Conservation (phyloP, 169 alveolate species). For the Plasmodium gonderi region DNA sequence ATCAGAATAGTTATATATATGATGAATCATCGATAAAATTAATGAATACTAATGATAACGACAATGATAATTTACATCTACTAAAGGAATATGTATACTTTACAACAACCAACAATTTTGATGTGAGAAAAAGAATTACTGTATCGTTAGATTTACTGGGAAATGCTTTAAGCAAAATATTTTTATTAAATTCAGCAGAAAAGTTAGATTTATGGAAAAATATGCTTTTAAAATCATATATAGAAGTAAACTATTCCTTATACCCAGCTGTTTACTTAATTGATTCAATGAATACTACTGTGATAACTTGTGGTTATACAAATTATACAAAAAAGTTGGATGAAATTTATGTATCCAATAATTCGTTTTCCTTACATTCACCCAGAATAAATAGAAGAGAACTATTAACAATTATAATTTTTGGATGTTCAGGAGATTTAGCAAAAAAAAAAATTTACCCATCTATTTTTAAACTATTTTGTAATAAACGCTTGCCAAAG, state of each 20-base stretch:
- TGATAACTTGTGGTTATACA: slow-evolving; percentile 56
- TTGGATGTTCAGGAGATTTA: slow-evolving; percentile 84
- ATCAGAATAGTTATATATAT: slow-evolving; percentile 55
- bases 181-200: slow-evolving; percentile 75
- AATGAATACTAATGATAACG: not conserved
- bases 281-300: slow-evolving; percentile 32
- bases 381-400: slow-evolving; percentile 13
- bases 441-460: slow-evolving; percentile 83
- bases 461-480: slow-evolving; percentile 80
- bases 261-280: slow-evolving; percentile 62
- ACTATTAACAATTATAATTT: slow-evolving; percentile 72
- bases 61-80: slow-evolving; percentile 26
- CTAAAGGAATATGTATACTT: slow-evolving; percentile 63
- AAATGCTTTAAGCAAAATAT: slow-evolving; percentile 76
- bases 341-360: slow-evolving; percentile 63
- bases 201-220: slow-evolving; percentile 79
- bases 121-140: slow-evolving; percentile 78
- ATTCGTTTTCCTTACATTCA: slow-evolving; percentile 27
- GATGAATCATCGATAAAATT: slow-evolving; percentile 3
- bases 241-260: slow-evolving; percentile 28
- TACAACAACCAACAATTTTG: slow-evolving; percentile 76
- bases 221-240: slow-evolving; percentile 37
- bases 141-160: slow-evolving; percentile 75
- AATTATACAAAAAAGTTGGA: slow-evolving; percentile 38
- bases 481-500: slow-evolving; percentile 81